phyloP scores from a whole-genome alignment of 2,329 filamentous ascomycete genomes.

The Nemania sp. region DNA sequence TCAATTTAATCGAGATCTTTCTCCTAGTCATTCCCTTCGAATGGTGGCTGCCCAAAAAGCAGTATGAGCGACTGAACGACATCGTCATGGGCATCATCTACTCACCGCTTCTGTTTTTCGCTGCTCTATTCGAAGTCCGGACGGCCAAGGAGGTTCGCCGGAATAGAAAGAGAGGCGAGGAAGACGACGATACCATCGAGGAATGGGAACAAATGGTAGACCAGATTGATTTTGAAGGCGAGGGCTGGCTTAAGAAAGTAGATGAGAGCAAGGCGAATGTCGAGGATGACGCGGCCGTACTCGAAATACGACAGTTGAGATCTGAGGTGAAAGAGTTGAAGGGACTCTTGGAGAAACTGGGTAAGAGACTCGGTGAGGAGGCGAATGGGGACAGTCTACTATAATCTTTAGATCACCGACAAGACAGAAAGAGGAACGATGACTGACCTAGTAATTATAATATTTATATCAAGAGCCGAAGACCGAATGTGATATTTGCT shows the following conservation, averaged over 20 bases:
- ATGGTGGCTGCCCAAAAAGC: slow-evolving; percentile 87
- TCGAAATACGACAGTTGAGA: slow-evolving; percentile 73
- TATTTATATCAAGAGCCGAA: not conserved
- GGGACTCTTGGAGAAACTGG: slow-evolving; percentile 55
- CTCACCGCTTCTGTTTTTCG: slow-evolving; percentile 82
- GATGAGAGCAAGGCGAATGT: slow-evolving; percentile 82
- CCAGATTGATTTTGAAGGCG: slow-evolving; percentile 81
- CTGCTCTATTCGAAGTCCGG: slow-evolving; percentile 77
- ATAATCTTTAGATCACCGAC: not conserved
- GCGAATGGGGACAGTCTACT: slow-evolving; percentile 39
- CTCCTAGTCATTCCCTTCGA: slow-evolving; percentile 83
- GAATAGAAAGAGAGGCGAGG: slow-evolving; percentile 84
- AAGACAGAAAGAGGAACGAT: not conserved
- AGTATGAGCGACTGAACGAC: slow-evolving; percentile 88
- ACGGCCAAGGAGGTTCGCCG: slow-evolving; percentile 74
- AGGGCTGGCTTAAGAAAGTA: slow-evolving; percentile 88
- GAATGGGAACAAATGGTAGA: slow-evolving; percentile 90
- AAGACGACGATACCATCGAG: slow-evolving; percentile 87
- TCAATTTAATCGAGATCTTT: slow-evolving; percentile 93
- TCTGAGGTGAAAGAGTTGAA: slow-evolving; percentile 70
- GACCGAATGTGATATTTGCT: not conserved
- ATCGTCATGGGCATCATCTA: slow-evolving; percentile 89
- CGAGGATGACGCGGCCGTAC: slow-evolving; percentile 79
- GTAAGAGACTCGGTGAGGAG: slow-evolving; percentile 40
- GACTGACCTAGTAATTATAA: not conserved